These are phyloP conservation scores for Blastocystis sp. DNA, from an alignment of 352 stramenopile species.

Conservation along the genomic window DNA sequence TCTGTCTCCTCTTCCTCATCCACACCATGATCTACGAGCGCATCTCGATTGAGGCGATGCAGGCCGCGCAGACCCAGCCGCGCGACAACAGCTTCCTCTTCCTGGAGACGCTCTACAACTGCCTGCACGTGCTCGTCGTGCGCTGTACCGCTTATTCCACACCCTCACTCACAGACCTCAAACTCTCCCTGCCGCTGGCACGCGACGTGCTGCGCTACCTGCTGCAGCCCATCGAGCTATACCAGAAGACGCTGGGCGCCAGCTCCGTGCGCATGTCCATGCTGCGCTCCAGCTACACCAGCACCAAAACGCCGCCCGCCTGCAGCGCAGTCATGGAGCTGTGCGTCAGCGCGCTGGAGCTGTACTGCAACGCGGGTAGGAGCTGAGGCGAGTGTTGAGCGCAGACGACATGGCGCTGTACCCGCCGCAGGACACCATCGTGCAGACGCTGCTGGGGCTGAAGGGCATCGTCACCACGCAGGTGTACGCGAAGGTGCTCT, in stretches of 20 bases:
- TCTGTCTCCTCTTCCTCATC: constrained; percentile 9
- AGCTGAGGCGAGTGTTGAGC: neutral
- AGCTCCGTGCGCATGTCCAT: neutral
- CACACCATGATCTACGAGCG: constrained; percentile 12
- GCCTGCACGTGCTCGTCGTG: constrained; percentile 24
- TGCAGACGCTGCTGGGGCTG: neutral
- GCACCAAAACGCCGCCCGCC: neutral
- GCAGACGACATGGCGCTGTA: constrained; percentile 44
- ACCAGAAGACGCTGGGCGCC: neutral
- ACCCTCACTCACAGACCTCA: constrained; percentile 11
- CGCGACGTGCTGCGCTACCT: constrained; percentile 8
- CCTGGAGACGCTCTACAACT: constrained; percentile 25
- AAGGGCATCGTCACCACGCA: neutral
- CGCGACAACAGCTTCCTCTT: constrained; percentile 1
- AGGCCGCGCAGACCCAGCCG: neutral
- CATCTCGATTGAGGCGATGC: constrained; percentile 3
- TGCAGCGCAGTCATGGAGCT: constrained; percentile 1
- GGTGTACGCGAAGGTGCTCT: constrained; percentile 1
- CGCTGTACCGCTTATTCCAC: neutral
- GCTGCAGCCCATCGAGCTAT: constrained; percentile 7
- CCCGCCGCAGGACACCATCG: neutral
- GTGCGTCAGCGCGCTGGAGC: constrained; percentile 5
- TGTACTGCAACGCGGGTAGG: constrained; percentile 53
- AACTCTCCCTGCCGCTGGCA: neutral
- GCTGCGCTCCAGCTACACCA: neutral